phyloP scores from a whole-genome alignment of 495 filamentous ascomycete genomes.

The Parathielavia hyrcaniae region DNA sequence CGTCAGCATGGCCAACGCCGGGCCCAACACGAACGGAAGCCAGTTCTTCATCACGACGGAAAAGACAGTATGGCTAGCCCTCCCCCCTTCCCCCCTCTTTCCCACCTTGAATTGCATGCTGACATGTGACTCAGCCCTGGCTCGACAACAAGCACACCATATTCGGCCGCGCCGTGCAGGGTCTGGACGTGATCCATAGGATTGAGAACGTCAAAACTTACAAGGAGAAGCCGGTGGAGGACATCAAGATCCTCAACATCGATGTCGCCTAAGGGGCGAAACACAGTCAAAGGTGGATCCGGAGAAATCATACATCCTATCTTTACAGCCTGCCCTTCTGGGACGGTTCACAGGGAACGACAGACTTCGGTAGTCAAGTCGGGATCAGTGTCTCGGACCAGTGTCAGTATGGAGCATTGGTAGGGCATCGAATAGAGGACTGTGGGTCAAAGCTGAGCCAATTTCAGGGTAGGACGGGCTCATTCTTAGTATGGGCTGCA shows the following conservation, averaged over 20 bases:
- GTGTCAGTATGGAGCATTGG: too few relatives aligned
- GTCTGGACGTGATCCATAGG: constrained; percentile 89
- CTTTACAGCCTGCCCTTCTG: too few relatives aligned
- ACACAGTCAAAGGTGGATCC: background rate
- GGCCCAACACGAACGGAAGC: constrained; percentile 68
- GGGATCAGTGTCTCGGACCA: too few relatives aligned
- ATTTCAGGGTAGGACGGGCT: too few relatives aligned
- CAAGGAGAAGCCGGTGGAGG: constrained; percentile 94
- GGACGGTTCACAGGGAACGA: too few relatives aligned
- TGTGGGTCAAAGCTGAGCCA: too few relatives aligned
- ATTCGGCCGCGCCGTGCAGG: constrained; percentile 83
- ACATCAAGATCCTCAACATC: constrained; percentile 96
- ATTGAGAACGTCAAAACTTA: constrained; percentile 90
- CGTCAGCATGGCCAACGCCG: constrained; percentile 94
- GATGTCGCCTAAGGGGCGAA: constrained; percentile 33
- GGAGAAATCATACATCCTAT: too few relatives aligned
- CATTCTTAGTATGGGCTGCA: too few relatives aligned
- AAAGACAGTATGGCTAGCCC: constrained; percentile 58
- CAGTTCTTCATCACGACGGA: constrained; percentile 99
- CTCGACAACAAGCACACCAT: constrained; percentile 94
- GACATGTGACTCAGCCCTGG: constrained; percentile 57
- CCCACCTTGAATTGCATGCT: constrained; percentile 13
- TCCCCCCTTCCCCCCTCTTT: background rate
- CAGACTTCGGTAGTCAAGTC: too few relatives aligned
- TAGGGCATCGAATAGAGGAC: too few relatives aligned